A percentile compares a stretch with the other conserved stretches of the same genome.
Evolutionary conservation across 345 rosid species (phyloP).

Genomic region (Corymbia maculata): DNA sequence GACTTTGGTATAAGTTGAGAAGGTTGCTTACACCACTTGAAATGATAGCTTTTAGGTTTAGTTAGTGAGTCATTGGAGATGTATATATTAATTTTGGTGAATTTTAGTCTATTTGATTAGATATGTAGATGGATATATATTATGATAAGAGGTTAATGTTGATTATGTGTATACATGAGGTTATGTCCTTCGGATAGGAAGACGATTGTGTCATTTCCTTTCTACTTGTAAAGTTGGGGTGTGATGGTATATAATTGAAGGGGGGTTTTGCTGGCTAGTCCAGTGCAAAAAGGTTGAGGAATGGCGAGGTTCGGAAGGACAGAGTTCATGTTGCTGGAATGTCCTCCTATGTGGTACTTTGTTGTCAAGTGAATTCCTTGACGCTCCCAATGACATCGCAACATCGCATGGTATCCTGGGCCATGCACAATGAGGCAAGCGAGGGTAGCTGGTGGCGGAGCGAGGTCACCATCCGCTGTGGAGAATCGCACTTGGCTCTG

Average conservation of each 20-base stretch:
- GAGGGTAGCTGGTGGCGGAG: not conserved
- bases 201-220: not conserved
- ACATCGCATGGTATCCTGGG: not conserved
- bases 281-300: not conserved
- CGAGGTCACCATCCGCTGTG: not conserved
- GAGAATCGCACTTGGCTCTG: not conserved
- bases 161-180: too few relatives aligned
- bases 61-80: not conserved
- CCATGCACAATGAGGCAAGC: not conserved
- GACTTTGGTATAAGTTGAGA: too few relatives aligned
- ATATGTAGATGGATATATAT: not conserved
- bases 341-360: not conserved
- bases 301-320: not conserved
- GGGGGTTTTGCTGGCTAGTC: not conserved
- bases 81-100: not conserved
- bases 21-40: not conserved
- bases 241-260: not conserved
- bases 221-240: not conserved
- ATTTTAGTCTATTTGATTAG: too few relatives aligned
- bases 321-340: slow-evolving; percentile 1
- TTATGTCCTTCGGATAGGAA: not conserved
- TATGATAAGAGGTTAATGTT: not conserved
- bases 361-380: not conserved
- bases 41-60: not conserved
- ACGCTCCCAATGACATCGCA: not conserved